Conservation (phyloP, 495 filamentous ascomycete genomes). For the Aspergillus wentii region DNA sequence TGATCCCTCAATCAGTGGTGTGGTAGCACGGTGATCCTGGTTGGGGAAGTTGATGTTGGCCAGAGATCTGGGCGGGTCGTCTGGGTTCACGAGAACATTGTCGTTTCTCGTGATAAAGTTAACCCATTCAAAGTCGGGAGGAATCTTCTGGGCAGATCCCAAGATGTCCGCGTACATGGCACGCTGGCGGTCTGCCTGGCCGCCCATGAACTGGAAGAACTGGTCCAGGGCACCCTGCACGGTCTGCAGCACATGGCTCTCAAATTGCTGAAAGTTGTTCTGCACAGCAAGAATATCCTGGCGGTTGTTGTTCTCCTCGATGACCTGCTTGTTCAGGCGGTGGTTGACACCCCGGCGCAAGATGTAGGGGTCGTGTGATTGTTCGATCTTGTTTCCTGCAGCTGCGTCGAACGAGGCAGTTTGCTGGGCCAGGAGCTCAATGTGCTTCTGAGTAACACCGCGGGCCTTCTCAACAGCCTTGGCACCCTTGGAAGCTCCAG, state of each 20-base stretch:
- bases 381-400: constrained; percentile 57
- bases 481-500: constrained; percentile 77
- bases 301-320: constrained; percentile 91
- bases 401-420: constrained; percentile 69
- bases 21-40: constrained; percentile 73
- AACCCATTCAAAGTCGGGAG: constrained; percentile 89
- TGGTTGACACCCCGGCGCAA: constrained; percentile 75
- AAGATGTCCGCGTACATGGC: constrained; percentile 81
- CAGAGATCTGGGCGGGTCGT: constrained; percentile 63
- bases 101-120: constrained; percentile 68
- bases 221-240: constrained; percentile 75
- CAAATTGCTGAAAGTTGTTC: constrained; percentile 82
- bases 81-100: constrained; percentile 73
- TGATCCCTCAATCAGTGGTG: constrained; percentile 77
- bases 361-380: constrained; percentile 81
- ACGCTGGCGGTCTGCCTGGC: constrained; percentile 76
- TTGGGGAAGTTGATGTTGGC: constrained; percentile 78
- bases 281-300: constrained; percentile 87
- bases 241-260: constrained; percentile 77
- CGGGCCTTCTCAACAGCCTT: constrained; percentile 92
- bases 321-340: constrained; percentile 82
- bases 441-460: constrained; percentile 83
- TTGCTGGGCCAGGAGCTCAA: constrained; percentile 85
- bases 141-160: constrained; percentile 68
- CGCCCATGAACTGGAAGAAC: constrained; percentile 70